Base-by-base conservation (phyloP, 768 basidiomycete species). In the Gymnopilus dilepis region DNA sequence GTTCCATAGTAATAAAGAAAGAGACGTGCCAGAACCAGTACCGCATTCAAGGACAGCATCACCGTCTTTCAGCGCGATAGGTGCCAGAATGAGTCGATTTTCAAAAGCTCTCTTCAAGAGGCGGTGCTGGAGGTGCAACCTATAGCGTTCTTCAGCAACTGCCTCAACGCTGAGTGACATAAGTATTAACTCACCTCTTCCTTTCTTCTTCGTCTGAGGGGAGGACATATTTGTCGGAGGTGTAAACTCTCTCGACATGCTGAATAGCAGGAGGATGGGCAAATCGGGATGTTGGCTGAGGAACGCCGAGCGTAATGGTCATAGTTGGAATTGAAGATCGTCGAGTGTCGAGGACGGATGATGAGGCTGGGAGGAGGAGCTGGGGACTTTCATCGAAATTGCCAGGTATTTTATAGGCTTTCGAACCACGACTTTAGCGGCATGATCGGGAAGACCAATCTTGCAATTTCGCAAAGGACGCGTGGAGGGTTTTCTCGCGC, bases 1-100 rank as follows among this genome's bases (percentile, higher is more conserved):
- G 41, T 21, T 45, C 19, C 17, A 31, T 21, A 2, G 26, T n/a
- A 11, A 26, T 7, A 37, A 40, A 48, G 22, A 31, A 48, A 33
- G 33, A 45, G n/a, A 40, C 54, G 21, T 51, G 67, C 69, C 67
- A 51, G 63, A 63, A 1, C 68, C 68, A 1, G 68, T 64, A 13
- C 64, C 70, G 22, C 48, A 62, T 40, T 69, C 70, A 11, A 69
- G 61, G 21, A 71, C 51, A 8, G 34, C 57, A 42, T 65, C 62
- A 4, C 59, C 63, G 7, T 47, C 26, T 19, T 59, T 47, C 5
- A 71, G 31, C 11, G 47, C 30, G 21, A 69, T 30, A 11, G 66
- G 65, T 1, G 68, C 56, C 17, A 62, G 30, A n/a, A 69, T 57
- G 3, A 61, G 42, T 19, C 45, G 57, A 34, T 68, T 47, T 19